Evolutionary conservation across 2,329 filamentous ascomycete species (phyloP), one percentile per base, ranked within the genome.

Genomic region (Coniochaeta sp.): DNA sequence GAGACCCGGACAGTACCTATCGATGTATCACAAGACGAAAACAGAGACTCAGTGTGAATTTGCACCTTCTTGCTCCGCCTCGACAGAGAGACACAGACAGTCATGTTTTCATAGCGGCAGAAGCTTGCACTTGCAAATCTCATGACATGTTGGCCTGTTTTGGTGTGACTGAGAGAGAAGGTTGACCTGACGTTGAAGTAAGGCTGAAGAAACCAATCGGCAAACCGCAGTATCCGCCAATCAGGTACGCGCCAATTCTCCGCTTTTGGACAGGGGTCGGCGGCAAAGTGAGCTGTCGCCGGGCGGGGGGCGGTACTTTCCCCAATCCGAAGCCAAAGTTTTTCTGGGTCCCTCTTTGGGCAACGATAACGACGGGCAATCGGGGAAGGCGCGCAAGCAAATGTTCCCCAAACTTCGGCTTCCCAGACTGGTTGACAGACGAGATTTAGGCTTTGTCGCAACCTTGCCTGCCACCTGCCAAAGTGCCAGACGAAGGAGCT

Each of bases 401-500:
- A 24, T 42, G 18, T 42, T 22, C 38, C n/a, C n/a, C n/a, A n/a
- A n/a, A n/a, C n/a, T n/a, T n/a, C n/a, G n/a, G n/a, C n/a, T n/a
- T n/a, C n/a, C n/a, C n/a, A n/a, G n/a, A n/a, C n/a, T n/a, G 13
- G 26, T 24, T 12, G 38, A 42, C 38, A 42, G 14, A 33, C 10
- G 6, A 24, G 6, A 18, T n/a, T n/a, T n/a, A n/a, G n/a, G 20
- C 20, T 9, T 18, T 22, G 38, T 42, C 38, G 38, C 38, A 42
- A n/a, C 24, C 42, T n/a, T n/a, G 13, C 42, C 24, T 30, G 45
- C 45, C 26, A 48, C 28, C 40, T 10, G 20, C 20, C 40, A 42
- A 16, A 22, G 24, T 26, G 10, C 30, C 57, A 67, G 77, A 73
- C 76, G 76, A 77, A 79, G 71, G 76, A 79, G 77, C 77, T 78